Evolutionary conservation across 768 basidiomycete species (phyloP).

Genomic region (Mycena polygramma): DNA sequence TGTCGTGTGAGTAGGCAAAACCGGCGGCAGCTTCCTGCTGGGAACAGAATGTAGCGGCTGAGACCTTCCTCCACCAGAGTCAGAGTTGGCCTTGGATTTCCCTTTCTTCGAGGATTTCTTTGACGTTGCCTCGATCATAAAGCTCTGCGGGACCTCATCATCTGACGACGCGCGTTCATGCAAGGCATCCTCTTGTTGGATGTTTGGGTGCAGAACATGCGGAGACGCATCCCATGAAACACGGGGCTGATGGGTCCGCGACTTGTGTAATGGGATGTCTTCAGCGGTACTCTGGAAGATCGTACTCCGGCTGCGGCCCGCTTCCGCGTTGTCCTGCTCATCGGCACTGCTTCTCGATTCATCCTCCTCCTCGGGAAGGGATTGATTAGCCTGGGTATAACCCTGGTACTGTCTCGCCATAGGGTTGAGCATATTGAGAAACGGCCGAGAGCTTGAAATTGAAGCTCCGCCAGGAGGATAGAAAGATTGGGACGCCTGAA

Average conservation of each 20-base stretch:
- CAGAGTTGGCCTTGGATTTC: slow-evolving; percentile 42
- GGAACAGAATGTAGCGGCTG: slow-evolving; percentile 68
- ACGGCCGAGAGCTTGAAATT: slow-evolving; percentile 75
- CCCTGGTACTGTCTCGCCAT: slow-evolving; percentile 81
- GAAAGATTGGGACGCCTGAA: slow-evolving; percentile 54
- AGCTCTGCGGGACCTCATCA: slow-evolving; percentile 88
- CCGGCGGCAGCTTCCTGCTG: slow-evolving; percentile 55
- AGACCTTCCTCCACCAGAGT: slow-evolving; percentile 48
- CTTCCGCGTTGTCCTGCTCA: slow-evolving; percentile 73
- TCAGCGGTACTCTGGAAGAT: slow-evolving; percentile 50
- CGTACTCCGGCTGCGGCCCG: slow-evolving; percentile 63
- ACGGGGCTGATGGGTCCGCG: slow-evolving; percentile 61
- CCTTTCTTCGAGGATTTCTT: slow-evolving; percentile 51
- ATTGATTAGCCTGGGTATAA: slow-evolving; percentile 81
- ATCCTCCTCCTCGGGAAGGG: slow-evolving; percentile 79
- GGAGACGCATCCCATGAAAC: slow-evolving; percentile 71
- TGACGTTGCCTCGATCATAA: slow-evolving; percentile 84
- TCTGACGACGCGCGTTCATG: slow-evolving; percentile 77
- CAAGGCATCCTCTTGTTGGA: slow-evolving; percentile 73
- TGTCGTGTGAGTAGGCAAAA: slow-evolving; percentile 51
- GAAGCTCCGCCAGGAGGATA: slow-evolving; percentile 50
- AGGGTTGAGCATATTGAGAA: slow-evolving; percentile 87
- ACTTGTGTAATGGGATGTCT: slow-evolving; percentile 42
- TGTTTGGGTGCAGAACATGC: slow-evolving; percentile 71
- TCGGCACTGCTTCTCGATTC: slow-evolving; percentile 60